Percentiles rank a stretch among this genome's conserved stretches.
These are phyloP conservation scores for Bullera alba DNA, from an alignment of 768 basidiomycete species.

Conservation along the genomic window DNA sequence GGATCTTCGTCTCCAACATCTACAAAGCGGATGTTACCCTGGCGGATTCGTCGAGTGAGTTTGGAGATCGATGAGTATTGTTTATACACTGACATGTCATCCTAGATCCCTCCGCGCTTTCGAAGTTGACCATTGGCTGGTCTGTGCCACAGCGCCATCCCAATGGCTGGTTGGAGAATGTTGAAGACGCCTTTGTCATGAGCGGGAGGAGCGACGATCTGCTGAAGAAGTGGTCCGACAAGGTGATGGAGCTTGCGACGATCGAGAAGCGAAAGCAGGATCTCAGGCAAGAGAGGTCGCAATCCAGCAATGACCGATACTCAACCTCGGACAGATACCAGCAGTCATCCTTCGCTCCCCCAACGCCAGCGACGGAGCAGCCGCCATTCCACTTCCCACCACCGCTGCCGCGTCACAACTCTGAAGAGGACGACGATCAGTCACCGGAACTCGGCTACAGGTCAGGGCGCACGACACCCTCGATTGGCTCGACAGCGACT, in stretches of 20 bases:
- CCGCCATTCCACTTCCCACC: slow-evolving; percentile 39
- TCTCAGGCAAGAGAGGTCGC: slow-evolving; percentile 47
- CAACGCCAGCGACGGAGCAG: slow-evolving; percentile 35
- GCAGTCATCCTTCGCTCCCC: slow-evolving; percentile 39
- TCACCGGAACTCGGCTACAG: slow-evolving; percentile 20
- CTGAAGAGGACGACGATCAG: slow-evolving; percentile 62
- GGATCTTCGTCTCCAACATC: slow-evolving; percentile 95
- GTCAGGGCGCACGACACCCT: slow-evolving; percentile 35
- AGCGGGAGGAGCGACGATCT: slow-evolving; percentile 89
- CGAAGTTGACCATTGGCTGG: slow-evolving; percentile 10
- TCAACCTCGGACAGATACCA: slow-evolving; percentile 51
- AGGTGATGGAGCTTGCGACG: slow-evolving; percentile 74
- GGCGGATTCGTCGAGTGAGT: not conserved
- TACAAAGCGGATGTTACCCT: slow-evolving; percentile 48
- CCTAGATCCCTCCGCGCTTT: slow-evolving; percentile 14
- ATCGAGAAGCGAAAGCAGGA: slow-evolving; percentile 48
- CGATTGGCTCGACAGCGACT: slow-evolving; percentile 9
- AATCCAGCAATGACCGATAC: slow-evolving; percentile 46
- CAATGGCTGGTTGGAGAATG: slow-evolving; percentile 13
- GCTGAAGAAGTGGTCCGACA: slow-evolving; percentile 82
- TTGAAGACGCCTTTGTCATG: slow-evolving; percentile 81
- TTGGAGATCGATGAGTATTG: not conserved
- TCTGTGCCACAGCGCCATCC: slow-evolving; percentile 17
- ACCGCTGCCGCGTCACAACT: slow-evolving; percentile 18
- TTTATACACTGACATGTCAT: slow-evolving; percentile 6